Conservation (phyloP, 148 eudicot species). For the Rhododendron ferrugineum region DNA sequence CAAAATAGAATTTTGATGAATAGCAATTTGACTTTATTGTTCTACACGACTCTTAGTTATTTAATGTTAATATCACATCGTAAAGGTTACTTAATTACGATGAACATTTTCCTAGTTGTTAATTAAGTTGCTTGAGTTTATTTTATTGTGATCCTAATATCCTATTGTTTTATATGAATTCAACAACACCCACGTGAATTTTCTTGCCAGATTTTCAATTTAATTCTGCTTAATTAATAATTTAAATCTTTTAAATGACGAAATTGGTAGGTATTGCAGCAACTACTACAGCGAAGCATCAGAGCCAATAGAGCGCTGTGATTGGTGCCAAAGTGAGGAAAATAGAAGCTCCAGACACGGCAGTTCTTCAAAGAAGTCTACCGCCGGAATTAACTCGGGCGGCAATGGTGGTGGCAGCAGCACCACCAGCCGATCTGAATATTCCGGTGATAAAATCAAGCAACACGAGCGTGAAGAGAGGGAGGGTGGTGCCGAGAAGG, state of each 20-base stretch:
- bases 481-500: conserved; percentile 21
- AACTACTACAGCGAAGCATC: conserved; percentile 49
- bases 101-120: neutral
- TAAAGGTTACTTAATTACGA: neutral
- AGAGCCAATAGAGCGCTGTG: conserved; percentile 39
- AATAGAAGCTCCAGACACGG: conserved; percentile 19
- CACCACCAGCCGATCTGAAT: conserved; percentile 12
- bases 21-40: neutral
- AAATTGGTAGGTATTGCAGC: conserved; percentile 50
- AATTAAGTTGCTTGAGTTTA: neutral
- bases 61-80: neutral
- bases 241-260: neutral
- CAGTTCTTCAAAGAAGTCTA: conserved; percentile 36
- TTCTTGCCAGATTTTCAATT: neutral
- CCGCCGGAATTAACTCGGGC: neutral
- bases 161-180: neutral
- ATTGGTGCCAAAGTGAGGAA: conserved; percentile 59
- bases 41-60: neutral
- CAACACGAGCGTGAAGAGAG: conserved; percentile 23
- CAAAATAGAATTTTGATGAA: neutral
- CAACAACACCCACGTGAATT: neutral
- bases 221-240: neutral
- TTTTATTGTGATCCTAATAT: neutral
- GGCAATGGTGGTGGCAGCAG: neutral
- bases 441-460: conserved; percentile 26